Base-by-base conservation (phyloP, 108 stramenopile genomes). In the Cyclotella sp. region DNA sequence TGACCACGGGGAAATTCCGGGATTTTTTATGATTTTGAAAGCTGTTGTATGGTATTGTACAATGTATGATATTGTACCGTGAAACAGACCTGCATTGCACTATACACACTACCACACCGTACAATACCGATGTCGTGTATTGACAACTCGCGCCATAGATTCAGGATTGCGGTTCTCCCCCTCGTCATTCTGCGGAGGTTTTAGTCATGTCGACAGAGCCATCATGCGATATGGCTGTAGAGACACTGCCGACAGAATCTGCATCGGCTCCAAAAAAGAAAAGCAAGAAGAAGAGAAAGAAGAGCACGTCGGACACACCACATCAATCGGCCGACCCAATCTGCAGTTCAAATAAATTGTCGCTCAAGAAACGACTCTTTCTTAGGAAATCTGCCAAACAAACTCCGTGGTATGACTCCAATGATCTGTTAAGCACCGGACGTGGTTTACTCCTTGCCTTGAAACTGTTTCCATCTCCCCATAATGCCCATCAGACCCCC, bases 351-450 rank as follows among this genome's bases (percentile, higher is more conserved):
- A 81, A 11, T 39, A 61, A 64, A 30, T 41, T 83, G 19, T 83
- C 82, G 3, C 24, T 68, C 14, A 77, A 72, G 57, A 83, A 77
- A 29, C 67, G 47, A 1, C 69, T 62, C 18, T 52, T 60, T 27
- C 60, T 83, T 30, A 73, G 63, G 49, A 83, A 68, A 27, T 42
- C 68, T 3, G 42, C 60, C 46, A 72, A 68, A 15, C 51, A 68
- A 45, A 83, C 82, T 27, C 82, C 82, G 6, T 83, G 82, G 82
- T 83, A 83, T 44, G 82, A 83, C 57, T 51, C 59, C 8, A 46
- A 77, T 42, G 82, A 83, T 44, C 47, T 77, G 24, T 18, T 64
- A 22, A 43, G 45, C 19, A 76, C 72, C 11, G 82, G 82, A 0
- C 57, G 61, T 42, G 76, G 59, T 27, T 74, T 83, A 60, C 53